Base-by-base conservation (phyloP, 495 filamentous ascomycete genomes). In the Thermochaetoides thermophila region DNA sequence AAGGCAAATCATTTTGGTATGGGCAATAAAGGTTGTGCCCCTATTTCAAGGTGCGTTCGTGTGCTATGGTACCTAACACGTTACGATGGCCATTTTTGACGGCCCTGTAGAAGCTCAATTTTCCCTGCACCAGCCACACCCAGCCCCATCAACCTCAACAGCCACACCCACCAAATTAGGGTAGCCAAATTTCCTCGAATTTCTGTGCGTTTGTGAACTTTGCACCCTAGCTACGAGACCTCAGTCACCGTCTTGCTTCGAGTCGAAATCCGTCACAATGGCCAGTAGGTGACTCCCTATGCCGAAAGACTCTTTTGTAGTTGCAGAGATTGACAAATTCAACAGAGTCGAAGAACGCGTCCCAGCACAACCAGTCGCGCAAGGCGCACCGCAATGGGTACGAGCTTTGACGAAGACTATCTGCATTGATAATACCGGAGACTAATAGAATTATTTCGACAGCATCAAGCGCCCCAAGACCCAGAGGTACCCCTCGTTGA, bases 391-490 rank as follows among this genome's bases (percentile, higher is more conserved):
- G 74, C 59, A 95, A 95, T 73, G 89, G 85, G 89, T 96, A 78
- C 53, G 74, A 20, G 21, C 15, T 31, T n/a, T 32, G 28, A 34
- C 27, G 30, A 34, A n/a, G 29, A 20, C 21, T 14, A 31, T 7
- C 38, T 20, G 29, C 30, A 45, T 23, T 21, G 20, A 20, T 13
- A 34, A 13, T 16, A 33, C 48, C 49, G 31, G 52, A 34, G 9
- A 24, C 21, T 24, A 24, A 24, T 24, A 9, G 16, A 18, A 35
- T n/a, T 14, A 32, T 18, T 14, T 23, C 23, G 45, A 21, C 61
- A 93, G 89, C 69, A 96, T 97, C 77, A 96, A 96, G 81, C 95
- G 93, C 77, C 91, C 91, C 29, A 96, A 92, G 74, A 96, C 89
- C 60, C 73, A 86, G 66, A 73, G 89, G 72, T 97, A 97, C 69